Conservation (phyloP, 192 early-diverging fungal species). For the Entomortierella parvispora region DNA sequence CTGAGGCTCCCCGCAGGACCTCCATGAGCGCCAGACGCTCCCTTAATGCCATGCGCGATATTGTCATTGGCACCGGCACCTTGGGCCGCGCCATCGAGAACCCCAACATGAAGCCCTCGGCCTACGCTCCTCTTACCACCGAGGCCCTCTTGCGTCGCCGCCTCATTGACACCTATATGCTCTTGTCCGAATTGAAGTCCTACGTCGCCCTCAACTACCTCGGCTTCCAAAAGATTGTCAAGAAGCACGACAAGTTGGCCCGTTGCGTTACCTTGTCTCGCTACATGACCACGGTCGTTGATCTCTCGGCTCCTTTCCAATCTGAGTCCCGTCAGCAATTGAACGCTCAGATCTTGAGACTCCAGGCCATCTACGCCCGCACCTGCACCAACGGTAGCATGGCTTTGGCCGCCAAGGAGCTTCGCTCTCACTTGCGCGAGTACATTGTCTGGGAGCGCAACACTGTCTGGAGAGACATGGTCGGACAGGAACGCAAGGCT, state of each 20-base stretch:
- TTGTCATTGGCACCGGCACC: slow-evolving; percentile 32
- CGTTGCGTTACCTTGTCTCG: slow-evolving; percentile 52
- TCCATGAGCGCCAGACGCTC: slow-evolving; percentile 18
- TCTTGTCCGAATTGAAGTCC: slow-evolving; percentile 82
- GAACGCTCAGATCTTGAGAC: slow-evolving; percentile 58
- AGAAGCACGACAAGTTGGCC: slow-evolving; percentile 95
- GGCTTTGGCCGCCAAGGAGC: slow-evolving; percentile 62
- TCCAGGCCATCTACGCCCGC: slow-evolving; percentile 71
- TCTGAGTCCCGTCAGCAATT: slow-evolving; percentile 60
- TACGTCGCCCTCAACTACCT: slow-evolving; percentile 88
- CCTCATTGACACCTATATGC: slow-evolving; percentile 56
- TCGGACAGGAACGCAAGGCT: slow-evolving; percentile 69
- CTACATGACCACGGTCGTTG: slow-evolving; percentile 62
- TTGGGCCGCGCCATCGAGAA: slow-evolving; percentile 18
- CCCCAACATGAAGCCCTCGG: slow-evolving; percentile 33
- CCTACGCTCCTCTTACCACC: slow-evolving; percentile 45
- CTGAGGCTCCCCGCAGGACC: slow-evolving; percentile 1
- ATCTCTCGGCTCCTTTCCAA: slow-evolving; percentile 65
- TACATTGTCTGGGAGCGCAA: slow-evolving; percentile 79
- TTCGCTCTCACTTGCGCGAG: slow-evolving; percentile 71
- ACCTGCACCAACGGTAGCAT: slow-evolving; percentile 66
- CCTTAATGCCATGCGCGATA: slow-evolving; percentile 12
- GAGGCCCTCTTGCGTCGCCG: slow-evolving; percentile 45
- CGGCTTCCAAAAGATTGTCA: slow-evolving; percentile 92
- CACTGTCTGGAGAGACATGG: slow-evolving; percentile 85